phyloP scores from a whole-genome alignment of 2,329 filamentous ascomycete species.

The Epicoccum sorghinum region DNA sequence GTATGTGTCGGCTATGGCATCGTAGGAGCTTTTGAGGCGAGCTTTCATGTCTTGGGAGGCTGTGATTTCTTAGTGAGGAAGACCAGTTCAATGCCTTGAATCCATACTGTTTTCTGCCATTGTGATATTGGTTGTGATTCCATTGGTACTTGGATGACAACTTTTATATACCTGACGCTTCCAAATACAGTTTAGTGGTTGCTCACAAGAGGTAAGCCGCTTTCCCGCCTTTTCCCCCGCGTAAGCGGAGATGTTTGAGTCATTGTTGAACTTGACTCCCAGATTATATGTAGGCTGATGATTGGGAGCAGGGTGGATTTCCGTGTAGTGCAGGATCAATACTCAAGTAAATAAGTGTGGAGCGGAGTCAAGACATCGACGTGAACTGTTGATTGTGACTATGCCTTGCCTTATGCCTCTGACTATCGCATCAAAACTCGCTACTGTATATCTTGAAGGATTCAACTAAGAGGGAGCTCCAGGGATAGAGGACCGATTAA shows the following conservation, averaged over 20 bases:
- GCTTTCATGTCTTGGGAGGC: constrained; percentile 32
- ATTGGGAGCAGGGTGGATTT: too few species aligned
- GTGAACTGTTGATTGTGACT: too few species aligned
- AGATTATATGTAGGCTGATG: too few species aligned
- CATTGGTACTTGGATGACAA: neutral
- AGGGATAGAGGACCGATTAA: too few species aligned
- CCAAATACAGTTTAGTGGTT: neutral
- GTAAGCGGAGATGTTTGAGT: neutral
- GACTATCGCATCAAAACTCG: too few species aligned
- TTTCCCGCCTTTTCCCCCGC: neutral
- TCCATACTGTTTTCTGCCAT: neutral
- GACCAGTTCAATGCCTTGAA: too few species aligned
- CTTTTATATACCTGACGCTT: neutral
- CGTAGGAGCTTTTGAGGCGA: constrained; percentile 37
- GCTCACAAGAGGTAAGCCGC: neutral
- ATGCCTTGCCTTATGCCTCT: too few species aligned
- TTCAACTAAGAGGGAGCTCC: too few species aligned
- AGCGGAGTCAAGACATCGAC: too few species aligned
- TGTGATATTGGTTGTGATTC: neutral
- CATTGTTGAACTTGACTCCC: neutral
- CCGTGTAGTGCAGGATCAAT: too few species aligned
- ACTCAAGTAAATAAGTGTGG: too few species aligned
- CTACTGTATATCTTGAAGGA: too few species aligned
- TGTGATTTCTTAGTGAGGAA: neutral
- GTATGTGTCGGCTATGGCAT: constrained; percentile 34